A percentile compares a stretch with the other conserved stretches of the same genome.
phyloP scores from a whole-genome alignment of 441 rosid species.

The Gossypium davidsonii region DNA sequence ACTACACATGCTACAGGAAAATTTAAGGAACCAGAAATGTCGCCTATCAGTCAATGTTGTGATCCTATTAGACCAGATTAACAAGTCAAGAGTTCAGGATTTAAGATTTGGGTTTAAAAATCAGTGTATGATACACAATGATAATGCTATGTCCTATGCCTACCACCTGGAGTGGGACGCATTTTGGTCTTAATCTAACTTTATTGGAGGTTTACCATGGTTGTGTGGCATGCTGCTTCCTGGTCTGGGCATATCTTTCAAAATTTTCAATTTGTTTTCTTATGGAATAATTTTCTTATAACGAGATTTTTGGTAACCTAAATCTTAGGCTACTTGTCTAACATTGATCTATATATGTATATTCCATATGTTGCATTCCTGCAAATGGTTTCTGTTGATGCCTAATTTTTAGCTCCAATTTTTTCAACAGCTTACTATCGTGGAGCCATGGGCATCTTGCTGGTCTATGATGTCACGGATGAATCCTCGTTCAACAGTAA shows the following conservation, averaged over 20 bases:
- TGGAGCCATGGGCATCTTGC: conserved; percentile 73
- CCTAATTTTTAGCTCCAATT: background rate
- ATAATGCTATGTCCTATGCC: background rate
- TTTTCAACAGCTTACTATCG: conserved; percentile 56
- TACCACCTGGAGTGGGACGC: background rate
- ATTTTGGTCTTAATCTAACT: background rate
- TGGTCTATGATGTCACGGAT: conserved; percentile 73
- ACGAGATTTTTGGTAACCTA: background rate
- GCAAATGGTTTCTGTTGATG: background rate
- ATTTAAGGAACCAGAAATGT: background rate
- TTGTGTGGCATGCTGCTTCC: background rate
- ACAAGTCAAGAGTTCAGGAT: background rate
- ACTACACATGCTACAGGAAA: background rate
- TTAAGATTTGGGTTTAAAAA: background rate
- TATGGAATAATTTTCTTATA: background rate
- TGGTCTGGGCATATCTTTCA: background rate
- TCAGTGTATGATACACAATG: background rate
- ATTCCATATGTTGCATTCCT: background rate
- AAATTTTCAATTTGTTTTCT: background rate
- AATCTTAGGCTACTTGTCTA: background rate
- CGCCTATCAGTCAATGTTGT: background rate
- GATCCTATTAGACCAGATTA: background rate
- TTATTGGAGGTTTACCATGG: background rate
- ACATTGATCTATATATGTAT: background rate
- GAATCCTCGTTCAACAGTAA: conserved; percentile 72